Conservation (phyloP, 179 eudicot species). For the Beta corolliflora region DNA sequence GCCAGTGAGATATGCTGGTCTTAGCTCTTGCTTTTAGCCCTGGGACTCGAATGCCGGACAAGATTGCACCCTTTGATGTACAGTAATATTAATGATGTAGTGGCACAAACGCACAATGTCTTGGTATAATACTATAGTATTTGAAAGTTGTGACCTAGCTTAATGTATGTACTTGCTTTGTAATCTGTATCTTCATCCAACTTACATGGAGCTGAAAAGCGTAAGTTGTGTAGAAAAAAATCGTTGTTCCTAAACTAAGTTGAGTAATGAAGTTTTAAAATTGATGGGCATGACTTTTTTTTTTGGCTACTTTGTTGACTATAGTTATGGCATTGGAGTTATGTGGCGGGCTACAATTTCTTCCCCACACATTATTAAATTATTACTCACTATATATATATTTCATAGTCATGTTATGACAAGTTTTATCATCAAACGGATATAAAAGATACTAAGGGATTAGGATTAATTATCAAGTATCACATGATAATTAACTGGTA, state of each 20-base stretch:
- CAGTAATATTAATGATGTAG: not conserved
- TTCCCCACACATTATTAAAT: too few species aligned
- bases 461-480: too few species aligned
- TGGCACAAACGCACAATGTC: not conserved
- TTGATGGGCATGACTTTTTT: not conserved
- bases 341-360: too few species aligned
- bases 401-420: too few species aligned
- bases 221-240: too few species aligned
- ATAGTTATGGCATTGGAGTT: too few species aligned
- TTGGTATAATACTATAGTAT: not conserved
- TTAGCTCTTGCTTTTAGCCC: not conserved
- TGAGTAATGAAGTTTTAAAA: not conserved
- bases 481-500: too few species aligned
- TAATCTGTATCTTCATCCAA: not conserved
- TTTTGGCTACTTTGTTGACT: too few species aligned
- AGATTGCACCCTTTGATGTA: constrained; percentile 12
- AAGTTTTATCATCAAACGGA: too few species aligned
- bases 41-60: not conserved
- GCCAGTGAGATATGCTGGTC: not conserved
- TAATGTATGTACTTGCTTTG: not conserved
- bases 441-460: too few species aligned
- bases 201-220: not conserved
- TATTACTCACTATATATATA: too few species aligned
- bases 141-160: not conserved
- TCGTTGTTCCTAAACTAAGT: too few species aligned